Conservation (phyloP, 306 rosid genomes). For the Dalbergia cultrata region DNA sequence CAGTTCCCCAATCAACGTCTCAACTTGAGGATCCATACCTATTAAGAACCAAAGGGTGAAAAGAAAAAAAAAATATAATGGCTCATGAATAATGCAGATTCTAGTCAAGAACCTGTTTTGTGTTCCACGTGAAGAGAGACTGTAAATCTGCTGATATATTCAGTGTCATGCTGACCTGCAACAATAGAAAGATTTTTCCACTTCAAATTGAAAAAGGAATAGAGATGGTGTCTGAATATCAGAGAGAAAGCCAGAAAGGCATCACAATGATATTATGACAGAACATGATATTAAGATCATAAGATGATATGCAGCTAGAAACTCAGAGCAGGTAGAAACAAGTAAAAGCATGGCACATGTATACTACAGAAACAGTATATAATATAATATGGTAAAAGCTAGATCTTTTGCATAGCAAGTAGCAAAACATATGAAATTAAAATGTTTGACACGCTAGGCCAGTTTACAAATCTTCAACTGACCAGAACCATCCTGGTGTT, state of each 20-base stretch:
- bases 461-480: not conserved
- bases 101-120: constrained; percentile 82
- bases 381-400: not conserved
- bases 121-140: constrained; percentile 97
- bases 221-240: not conserved
- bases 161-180: constrained; percentile 90
- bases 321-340: constrained; percentile 12
- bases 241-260: constrained; percentile 33
- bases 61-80: not conserved
- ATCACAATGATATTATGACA: constrained; percentile 16
- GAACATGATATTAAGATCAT: not conserved
- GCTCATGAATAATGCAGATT: not conserved
- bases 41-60: constrained; percentile 5
- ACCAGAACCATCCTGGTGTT: constrained; percentile 6
- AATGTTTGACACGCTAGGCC: not conserved
- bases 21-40: constrained; percentile 23
- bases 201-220: constrained; percentile 33
- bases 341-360: not conserved
- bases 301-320: constrained; percentile 7
- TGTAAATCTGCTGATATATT: constrained; percentile 92
- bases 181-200: constrained; percentile 28
- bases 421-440: not conserved
- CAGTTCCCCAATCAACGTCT: not conserved
- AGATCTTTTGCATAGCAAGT: not conserved
- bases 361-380: not conserved